Evolutionary conservation across 73 alveolate species (phyloP).

Genomic region (Tetrahymena elliotti): DNA sequence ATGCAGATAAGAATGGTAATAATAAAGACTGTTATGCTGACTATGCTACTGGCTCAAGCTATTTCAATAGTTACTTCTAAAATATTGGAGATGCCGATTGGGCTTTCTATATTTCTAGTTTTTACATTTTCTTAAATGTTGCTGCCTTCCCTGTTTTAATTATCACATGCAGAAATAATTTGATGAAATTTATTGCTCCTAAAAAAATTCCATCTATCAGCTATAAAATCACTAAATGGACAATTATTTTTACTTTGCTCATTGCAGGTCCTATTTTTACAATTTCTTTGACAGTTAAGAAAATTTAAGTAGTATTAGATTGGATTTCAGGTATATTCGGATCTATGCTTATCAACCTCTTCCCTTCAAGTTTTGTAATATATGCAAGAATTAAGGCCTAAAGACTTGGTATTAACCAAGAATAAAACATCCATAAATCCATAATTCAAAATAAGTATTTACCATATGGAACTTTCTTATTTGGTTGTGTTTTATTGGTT

Average conservation of each 20-base stretch:
- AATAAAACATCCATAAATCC: neutral
- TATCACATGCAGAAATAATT: slow-evolving; percentile 14
- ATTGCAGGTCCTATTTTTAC: slow-evolving; percentile 8
- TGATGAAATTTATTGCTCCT: slow-evolving; percentile 6
- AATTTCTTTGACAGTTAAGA: neutral
- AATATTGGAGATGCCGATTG: neutral
- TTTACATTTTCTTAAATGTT: slow-evolving; percentile 32
- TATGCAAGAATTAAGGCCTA: neutral
- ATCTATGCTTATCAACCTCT: neutral
- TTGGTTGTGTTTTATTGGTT: neutral
- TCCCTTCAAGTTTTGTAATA: neutral
- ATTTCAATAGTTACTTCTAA: neutral
- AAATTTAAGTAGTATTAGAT: neutral
- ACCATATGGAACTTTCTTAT: neutral
- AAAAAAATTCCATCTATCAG: slow-evolving; percentile 3
- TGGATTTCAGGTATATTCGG: neutral
- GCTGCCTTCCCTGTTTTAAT: slow-evolving; percentile 34
- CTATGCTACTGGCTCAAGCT: neutral
- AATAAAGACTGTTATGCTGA: neutral
- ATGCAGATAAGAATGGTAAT: neutral
- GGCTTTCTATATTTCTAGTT: slow-evolving; percentile 37
- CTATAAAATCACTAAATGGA: slow-evolving; percentile 18
- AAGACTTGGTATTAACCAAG: neutral
- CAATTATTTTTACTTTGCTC: slow-evolving; percentile 1
- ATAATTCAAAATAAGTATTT: neutral